Percentiles rank a stretch among this genome's conserved stretches.
phyloP scores from a whole-genome alignment of 495 filamentous ascomycete species.

The Rusavskia elegans region DNA sequence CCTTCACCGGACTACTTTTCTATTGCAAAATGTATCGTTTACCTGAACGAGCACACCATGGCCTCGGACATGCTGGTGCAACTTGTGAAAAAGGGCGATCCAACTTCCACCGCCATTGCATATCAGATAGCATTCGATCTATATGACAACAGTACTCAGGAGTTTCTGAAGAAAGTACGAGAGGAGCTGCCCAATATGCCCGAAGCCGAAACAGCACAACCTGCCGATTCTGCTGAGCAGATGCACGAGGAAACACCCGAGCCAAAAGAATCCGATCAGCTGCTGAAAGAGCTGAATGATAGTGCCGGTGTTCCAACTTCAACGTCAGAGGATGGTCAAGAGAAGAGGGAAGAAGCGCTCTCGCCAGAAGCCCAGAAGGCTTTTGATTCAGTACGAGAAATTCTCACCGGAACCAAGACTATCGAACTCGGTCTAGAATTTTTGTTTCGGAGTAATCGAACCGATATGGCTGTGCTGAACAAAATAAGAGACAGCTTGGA shows the following conservation, averaged over 20 bases:
- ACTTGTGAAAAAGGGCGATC: conserved; percentile 65
- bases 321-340: conserved; percentile 17
- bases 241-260: conserved; percentile 30
- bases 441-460: conserved; percentile 84
- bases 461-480: conserved; percentile 76
- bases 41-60: conserved; percentile 81
- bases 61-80: conserved; percentile 76
- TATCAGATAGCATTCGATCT: conserved; percentile 98
- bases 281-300: conserved; percentile 29
- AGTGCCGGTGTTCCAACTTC: conserved; percentile 15
- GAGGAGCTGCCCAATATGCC: conserved; percentile 46
- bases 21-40: conserved; percentile 95
- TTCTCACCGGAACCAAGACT: conserved; percentile 77
- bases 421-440: conserved; percentile 94
- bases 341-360: conserved; percentile 27
- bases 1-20: conserved; percentile 91
- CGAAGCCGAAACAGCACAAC: conserved; percentile 11
- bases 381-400: conserved; percentile 66
- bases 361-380: conserved; percentile 35
- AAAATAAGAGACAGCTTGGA: conserved; percentile 93
- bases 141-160: conserved; percentile 95
- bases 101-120: conserved; percentile 62
- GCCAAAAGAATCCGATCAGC: conserved; percentile 35
- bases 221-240: conserved; percentile 17
- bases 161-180: conserved; percentile 84